Conservation (phyloP, 768 basidiomycete genomes). For the Kondoa malvinella region DNA sequence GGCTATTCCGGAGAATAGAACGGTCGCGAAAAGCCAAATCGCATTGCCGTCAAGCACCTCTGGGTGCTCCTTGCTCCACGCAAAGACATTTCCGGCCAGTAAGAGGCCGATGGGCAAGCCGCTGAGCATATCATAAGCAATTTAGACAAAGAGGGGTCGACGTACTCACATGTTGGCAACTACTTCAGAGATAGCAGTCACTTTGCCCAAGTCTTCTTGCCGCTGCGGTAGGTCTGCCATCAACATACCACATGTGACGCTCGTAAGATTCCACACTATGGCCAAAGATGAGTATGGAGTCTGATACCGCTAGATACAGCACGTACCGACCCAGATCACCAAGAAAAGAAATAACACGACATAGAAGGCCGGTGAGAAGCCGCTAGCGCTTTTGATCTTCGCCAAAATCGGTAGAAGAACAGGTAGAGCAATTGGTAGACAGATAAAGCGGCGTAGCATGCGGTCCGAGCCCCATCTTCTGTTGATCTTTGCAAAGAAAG, state of each 20-base stretch:
- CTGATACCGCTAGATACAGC: background rate
- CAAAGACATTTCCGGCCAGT: background rate
- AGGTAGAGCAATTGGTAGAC: background rate
- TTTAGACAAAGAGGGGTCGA: background rate
- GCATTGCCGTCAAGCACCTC: background rate
- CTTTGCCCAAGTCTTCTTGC: background rate
- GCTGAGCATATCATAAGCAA: background rate
- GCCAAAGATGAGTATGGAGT: background rate
- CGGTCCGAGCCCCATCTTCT: too few relatives aligned
- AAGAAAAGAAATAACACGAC: background rate
- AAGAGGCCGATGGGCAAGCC: background rate
- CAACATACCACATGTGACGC: background rate
- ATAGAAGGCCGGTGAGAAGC: background rate
- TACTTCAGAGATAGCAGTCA: background rate
- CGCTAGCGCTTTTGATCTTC: background rate
- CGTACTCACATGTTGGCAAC: background rate
- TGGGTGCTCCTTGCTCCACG: background rate
- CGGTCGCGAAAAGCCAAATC: background rate
- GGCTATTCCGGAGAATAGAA: background rate
- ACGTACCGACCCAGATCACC: background rate
- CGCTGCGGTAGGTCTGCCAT: background rate
- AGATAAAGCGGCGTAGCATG: too few relatives aligned
- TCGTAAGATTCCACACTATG: background rate
- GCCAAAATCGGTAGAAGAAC: background rate
- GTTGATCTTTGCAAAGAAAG: too few relatives aligned